These are phyloP conservation scores for Hemerocallis citrina DNA, from an alignment of 106 monocot species.

Conservation along the genomic window DNA sequence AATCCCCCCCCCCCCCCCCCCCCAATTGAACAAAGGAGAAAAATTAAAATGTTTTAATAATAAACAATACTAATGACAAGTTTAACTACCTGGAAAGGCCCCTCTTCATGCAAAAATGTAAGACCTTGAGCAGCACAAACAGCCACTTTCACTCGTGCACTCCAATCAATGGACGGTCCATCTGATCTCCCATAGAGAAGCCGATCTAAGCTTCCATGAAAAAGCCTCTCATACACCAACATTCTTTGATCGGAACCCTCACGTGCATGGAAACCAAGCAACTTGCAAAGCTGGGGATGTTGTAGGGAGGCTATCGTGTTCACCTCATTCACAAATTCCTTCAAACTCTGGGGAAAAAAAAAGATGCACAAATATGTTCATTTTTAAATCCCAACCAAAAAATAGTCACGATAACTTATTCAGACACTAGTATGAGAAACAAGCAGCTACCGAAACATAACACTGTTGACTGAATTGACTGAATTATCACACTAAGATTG, in stretches of 20 bases:
- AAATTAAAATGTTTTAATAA: no score
- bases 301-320: conserved; percentile 67
- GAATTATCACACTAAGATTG: no score
- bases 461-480: no score
- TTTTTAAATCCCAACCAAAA: neutral
- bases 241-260: conserved; percentile 79
- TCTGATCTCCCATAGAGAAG: conserved; percentile 69
- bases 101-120: conserved; percentile 93
- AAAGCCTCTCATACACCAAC: conserved; percentile 79
- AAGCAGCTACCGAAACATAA: neutral
- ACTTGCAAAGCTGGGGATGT: conserved; percentile 79
- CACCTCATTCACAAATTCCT: conserved; percentile 73
- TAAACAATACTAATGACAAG: no score
- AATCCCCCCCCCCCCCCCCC: no score
- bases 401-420: neutral
- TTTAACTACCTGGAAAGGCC: conserved; percentile 80
- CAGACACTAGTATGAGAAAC: neutral
- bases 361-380: neutral
- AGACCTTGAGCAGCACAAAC: conserved; percentile 78
- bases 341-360: conserved; percentile 38
- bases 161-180: conserved; percentile 79
- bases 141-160: conserved; percentile 70
- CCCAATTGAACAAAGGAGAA: no score
- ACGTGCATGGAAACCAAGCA: conserved; percentile 77
- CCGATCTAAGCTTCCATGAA: conserved; percentile 77